phyloP scores from a whole-genome alignment of 2,329 filamentous ascomycete genomes.

The Phaeomoniella chlamydospora region DNA sequence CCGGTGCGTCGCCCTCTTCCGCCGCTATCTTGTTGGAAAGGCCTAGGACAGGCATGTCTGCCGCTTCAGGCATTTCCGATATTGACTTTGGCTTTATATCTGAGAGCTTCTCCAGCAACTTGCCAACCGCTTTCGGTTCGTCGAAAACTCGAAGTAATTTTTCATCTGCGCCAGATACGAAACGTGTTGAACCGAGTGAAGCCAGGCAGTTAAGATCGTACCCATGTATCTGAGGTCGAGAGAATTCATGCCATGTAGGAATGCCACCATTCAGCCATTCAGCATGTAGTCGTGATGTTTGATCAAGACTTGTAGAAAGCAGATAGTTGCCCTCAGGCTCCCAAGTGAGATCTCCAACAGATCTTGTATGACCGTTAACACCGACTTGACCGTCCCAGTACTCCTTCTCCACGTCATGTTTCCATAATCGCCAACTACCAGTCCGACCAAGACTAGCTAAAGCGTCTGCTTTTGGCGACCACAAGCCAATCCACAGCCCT shows the following conservation, averaged over 20 bases:
- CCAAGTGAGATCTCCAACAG: conserved; percentile 76
- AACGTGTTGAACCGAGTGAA: conserved; percentile 55
- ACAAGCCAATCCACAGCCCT: conserved; percentile 91
- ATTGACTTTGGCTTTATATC: conserved; percentile 32
- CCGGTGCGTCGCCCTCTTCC: conserved; percentile 29
- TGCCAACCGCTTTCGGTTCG: conserved; percentile 70
- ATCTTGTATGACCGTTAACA: conserved; percentile 68
- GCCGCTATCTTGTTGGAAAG: conserved; percentile 90
- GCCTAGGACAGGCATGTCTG: conserved; percentile 87
- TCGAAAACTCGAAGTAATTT: conserved; percentile 95
- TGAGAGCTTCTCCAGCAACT: conserved; percentile 54
- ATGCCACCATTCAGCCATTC: conserved; percentile 48
- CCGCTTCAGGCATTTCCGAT: conserved; percentile 59
- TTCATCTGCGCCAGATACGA: conserved; percentile 91
- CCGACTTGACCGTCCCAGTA: conserved; percentile 65
- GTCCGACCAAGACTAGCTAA: conserved; percentile 69
- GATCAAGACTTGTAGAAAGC: conserved; percentile 77
- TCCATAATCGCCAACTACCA: conserved; percentile 86
- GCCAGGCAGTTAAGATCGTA: conserved; percentile 96
- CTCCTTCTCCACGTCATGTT: conserved; percentile 43
- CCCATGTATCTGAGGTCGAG: conserved; percentile 89
- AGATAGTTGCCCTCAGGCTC: conserved; percentile 68
- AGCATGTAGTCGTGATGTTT: conserved; percentile 80
- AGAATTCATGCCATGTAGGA: conserved; percentile 84
- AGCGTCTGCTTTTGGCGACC: conserved; percentile 66